These are phyloP conservation scores for Starmerella bombi DNA, from an alignment of 805 yeast genomes.

Conservation along the genomic window DNA sequence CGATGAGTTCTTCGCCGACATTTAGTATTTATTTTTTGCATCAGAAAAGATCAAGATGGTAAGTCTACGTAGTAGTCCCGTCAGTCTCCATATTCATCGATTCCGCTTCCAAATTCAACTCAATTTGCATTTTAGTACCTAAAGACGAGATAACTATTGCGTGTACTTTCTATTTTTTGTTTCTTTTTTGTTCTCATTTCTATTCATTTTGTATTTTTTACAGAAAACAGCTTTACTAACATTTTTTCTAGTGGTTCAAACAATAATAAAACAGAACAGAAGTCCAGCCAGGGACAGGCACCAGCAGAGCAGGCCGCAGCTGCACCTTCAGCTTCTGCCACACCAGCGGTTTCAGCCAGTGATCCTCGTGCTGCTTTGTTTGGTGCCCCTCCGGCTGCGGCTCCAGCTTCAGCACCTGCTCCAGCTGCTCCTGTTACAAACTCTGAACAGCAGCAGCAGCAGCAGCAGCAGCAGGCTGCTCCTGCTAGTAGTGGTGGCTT, in stretches of 20 bases:
- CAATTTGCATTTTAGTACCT: slow-evolving; percentile 1
- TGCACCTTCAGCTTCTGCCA: slow-evolving; percentile 14
- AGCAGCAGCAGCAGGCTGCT: neutral
- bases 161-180: slow-evolving; percentile 1
- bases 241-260: slow-evolving; percentile 26
- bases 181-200: slow-evolving; percentile 3
- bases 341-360: slow-evolving; percentile 10
- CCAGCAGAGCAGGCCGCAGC: slow-evolving; percentile 14
- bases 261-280: slow-evolving; percentile 12
- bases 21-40: slow-evolving; percentile 37
- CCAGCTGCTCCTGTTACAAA: slow-evolving; percentile 9
- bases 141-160: neutral
- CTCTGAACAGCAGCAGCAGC: neutral
- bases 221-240: slow-evolving; percentile 23
- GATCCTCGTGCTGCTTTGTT: slow-evolving; percentile 1
- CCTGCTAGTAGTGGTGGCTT: slow-evolving; percentile 17
- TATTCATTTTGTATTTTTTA: neutral
- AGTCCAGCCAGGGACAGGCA: slow-evolving; percentile 1
- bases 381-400: slow-evolving; percentile 7
- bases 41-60: neutral
- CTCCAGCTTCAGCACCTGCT: slow-evolving; percentile 11
- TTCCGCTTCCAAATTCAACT: too few species aligned
- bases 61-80: slow-evolving; percentile 3
- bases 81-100: too few species aligned
- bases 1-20: slow-evolving; percentile 87